Base-by-base conservation (phyloP, 1,139 yeast genomes). In the Wickerhamomyces sp. region DNA sequence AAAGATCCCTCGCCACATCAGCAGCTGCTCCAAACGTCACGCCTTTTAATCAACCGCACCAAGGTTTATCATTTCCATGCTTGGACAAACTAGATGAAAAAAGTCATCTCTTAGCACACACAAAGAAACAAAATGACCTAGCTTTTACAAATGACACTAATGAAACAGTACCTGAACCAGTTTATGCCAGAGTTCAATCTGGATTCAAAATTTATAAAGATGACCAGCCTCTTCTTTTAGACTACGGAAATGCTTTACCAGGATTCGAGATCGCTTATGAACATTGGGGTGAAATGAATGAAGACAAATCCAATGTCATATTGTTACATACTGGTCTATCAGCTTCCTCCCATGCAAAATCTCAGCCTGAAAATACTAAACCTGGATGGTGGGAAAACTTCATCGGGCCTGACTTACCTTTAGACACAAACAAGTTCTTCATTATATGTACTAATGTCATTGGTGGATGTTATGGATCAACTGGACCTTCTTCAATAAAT, bases 321-420 rank as follows among this genome's bases (percentile, higher is more conserved):
- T 70, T 91, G 35, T 68, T 90, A 9, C 97, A 90, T 60, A 91
- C 98, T 0, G 98, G 98, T 0, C 73, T 90, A 33, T 87, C 95
- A 0, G 96, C 97, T 0, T 86, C 95, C 0, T 87, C 96, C 1
- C 98, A 90, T 65, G 98, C 96, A n/a, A 86, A 79, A 58, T 86
- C 96, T 4, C 95, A 88, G 52, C 70, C 75, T 0, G 71, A 76
- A 34, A 90, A 90, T 62, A 63, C 78, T 4, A 78, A 78, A 52
- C 80, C 81, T 7, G 98, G 98, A 10, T 90, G 98, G 98, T 90
- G 98, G 98, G 97, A 90, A 60, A 75, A 81, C 45, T 90, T 90
- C 62, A 89, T 90, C 48, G 98, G 98, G 0, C 85, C 95, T 0
- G 93, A 84, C 6, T 73, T 76, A 48, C 80, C 84, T 52, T 67